phyloP scores from a whole-genome alignment of 2,329 filamentous ascomycete species.

The Dendryphion nanum region DNA sequence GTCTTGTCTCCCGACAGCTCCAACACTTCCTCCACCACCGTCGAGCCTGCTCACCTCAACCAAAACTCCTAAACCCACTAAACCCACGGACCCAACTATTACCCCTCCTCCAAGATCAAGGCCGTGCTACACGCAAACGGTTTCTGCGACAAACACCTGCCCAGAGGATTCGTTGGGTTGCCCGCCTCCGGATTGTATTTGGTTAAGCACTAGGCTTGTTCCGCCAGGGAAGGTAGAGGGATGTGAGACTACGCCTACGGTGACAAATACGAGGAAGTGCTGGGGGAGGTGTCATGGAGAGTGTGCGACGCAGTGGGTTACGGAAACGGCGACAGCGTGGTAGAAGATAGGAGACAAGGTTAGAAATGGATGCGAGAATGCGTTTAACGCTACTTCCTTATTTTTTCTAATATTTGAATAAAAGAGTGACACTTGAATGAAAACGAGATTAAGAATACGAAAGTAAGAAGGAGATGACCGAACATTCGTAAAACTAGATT shows the following conservation, averaged over 20 bases:
- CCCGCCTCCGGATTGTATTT: slow-evolving; percentile 12
- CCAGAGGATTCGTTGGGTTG: slow-evolving; percentile 12
- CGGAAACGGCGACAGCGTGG: slow-evolving; percentile 14
- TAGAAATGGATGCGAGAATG: no score
- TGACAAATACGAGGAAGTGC: slow-evolving; percentile 10
- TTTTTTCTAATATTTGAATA: no score
- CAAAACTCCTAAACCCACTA: no score
- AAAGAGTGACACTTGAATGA: no score
- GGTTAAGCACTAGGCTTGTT: slow-evolving; percentile 10
- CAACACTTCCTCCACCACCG: not conserved
- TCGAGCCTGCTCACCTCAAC: not conserved
- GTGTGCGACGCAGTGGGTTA: slow-evolving; percentile 17
- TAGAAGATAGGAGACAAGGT: no score
- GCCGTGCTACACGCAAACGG: slow-evolving; percentile 11
- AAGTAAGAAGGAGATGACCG: no score
- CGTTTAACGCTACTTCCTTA: no score
- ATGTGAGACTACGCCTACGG: slow-evolving; percentile 12
- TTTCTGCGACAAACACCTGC: slow-evolving; percentile 6
- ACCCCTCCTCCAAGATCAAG: slow-evolving; percentile 2
- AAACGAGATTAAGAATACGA: no score
- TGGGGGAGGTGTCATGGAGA: slow-evolving; percentile 11
- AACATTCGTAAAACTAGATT: no score
- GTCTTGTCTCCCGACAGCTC: slow-evolving; percentile 3
- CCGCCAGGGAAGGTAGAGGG: slow-evolving; percentile 9
- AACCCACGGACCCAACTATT: not conserved